phyloP scores from a whole-genome alignment of 1,139 yeast genomes.

The Debaryomyces psychrophilus region DNA sequence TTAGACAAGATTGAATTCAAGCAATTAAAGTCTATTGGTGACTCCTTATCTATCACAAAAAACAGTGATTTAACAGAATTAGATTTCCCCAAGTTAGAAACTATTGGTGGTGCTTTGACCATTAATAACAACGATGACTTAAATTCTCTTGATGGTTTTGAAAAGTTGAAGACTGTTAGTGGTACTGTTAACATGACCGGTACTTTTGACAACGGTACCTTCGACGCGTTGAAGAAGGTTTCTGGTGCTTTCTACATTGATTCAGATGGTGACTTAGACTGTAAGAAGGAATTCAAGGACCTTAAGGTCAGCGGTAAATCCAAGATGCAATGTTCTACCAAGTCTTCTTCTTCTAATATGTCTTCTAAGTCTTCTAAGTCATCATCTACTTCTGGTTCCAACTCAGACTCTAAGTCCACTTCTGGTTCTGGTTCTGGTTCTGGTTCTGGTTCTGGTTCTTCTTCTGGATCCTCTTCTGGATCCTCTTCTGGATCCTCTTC shows the following conservation, averaged over 20 bases:
- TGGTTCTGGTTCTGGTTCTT: conserved; percentile 13
- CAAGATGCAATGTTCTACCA: conserved; percentile 54
- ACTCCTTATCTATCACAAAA: conserved; percentile 73
- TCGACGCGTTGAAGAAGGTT: conserved; percentile 72
- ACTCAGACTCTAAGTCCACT: conserved; percentile 31
- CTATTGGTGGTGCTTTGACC: conserved; percentile 86
- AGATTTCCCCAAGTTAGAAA: conserved; percentile 68
- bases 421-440: conserved; percentile 19
- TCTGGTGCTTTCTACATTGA: conserved; percentile 90
- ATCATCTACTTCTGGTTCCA: conserved; percentile 28
- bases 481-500: conserved; percentile 20
- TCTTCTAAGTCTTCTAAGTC: conserved; percentile 30
- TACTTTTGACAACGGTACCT: conserved; percentile 75
- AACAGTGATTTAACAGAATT: conserved; percentile 73
- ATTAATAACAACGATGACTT: conserved; percentile 82
- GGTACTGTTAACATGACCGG: conserved; percentile 89
- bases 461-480: conserved; percentile 14
- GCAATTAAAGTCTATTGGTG: conserved; percentile 67
- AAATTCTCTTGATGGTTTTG: conserved; percentile 70
- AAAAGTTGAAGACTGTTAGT: conserved; percentile 68
- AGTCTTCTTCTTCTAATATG: conserved; percentile 47
- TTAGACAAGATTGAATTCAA: conserved; percentile 61
- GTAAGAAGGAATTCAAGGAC: conserved; percentile 68
- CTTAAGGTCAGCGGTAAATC: conserved; percentile 88
- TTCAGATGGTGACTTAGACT: conserved; percentile 73